A percentile compares a stretch with the other conserved stretches of the same genome.
These are phyloP conservation scores for Lentinula aciculospora DNA, from an alignment of 768 basidiomycete species.

Conservation along the genomic window DNA sequence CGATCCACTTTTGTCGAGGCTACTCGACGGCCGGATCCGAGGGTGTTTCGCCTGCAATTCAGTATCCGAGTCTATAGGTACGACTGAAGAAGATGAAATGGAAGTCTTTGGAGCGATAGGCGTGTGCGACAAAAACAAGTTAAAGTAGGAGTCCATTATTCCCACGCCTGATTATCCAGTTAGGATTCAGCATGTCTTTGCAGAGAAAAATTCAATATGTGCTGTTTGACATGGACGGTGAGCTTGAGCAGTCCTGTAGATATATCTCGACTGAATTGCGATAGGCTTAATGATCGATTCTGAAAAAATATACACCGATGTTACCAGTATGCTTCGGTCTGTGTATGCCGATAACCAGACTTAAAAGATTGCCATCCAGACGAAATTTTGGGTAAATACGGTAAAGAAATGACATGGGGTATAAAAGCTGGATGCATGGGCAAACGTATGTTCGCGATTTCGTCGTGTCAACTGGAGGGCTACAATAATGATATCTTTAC, in stretches of 20 bases:
- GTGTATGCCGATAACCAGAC: neutral
- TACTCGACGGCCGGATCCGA: constrained; percentile 8
- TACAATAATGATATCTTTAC: neutral
- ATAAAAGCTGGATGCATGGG: constrained; percentile 90
- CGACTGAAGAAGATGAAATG: constrained; percentile 16
- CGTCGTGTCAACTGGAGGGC: neutral
- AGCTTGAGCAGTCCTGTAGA: neutral
- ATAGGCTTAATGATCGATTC: constrained; percentile 73
- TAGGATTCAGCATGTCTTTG: neutral
- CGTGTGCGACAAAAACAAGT: neutral
- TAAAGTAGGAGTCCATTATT: too few species aligned
- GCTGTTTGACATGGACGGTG: constrained; percentile 67
- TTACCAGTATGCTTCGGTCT: constrained; percentile 52
- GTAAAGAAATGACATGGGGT: constrained; percentile 80
- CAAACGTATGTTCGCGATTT: constrained; percentile 44
- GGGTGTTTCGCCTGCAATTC: constrained; percentile 16
- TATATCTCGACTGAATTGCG: neutral
- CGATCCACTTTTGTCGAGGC: constrained; percentile 8
- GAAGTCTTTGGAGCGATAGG: constrained; percentile 16
- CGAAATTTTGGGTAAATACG: constrained; percentile 64
- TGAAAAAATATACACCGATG: constrained; percentile 70
- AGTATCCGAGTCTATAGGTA: constrained; percentile 19
- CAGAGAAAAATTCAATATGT: constrained; percentile 40
- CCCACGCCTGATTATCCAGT: too few species aligned
- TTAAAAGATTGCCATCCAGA: constrained; percentile 35